Conservation (phyloP, 2,329 filamentous ascomycete species). For the Neoascochyta sp. region DNA sequence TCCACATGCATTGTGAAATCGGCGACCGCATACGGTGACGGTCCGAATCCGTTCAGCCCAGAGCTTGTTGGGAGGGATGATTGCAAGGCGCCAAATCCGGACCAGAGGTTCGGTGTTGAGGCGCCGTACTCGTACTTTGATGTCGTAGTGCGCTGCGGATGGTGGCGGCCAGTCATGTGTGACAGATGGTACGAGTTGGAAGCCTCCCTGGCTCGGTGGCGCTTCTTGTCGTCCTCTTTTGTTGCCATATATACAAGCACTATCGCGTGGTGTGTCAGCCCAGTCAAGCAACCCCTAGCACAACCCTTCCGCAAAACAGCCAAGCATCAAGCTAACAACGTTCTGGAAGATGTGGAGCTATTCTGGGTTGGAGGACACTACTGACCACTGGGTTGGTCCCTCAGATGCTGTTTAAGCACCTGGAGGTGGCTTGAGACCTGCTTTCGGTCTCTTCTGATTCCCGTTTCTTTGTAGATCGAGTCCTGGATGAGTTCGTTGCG, state of each 20-base stretch:
- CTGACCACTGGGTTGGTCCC: slow-evolving; percentile 52
- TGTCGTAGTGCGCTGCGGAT: slow-evolving; percentile 11
- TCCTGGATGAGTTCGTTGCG: slow-evolving; percentile 61
- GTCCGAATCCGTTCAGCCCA: slow-evolving; percentile 6
- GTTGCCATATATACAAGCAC: slow-evolving; percentile 44
- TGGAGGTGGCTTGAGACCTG: slow-evolving; percentile 64
- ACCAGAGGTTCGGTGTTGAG: slow-evolving; percentile 13
- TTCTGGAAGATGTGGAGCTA: background rate
- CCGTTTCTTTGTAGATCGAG: slow-evolving; percentile 55
- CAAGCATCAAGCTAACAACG: slow-evolving; percentile 3
- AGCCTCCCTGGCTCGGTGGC: slow-evolving; percentile 14
- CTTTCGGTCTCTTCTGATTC: slow-evolving; percentile 52
- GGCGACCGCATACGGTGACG: slow-evolving; percentile 20
- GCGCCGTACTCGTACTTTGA: slow-evolving; percentile 23
- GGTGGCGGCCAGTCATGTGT: slow-evolving; percentile 22
- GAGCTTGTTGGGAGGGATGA: slow-evolving; percentile 12
- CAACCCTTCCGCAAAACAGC: slow-evolving; percentile 6
- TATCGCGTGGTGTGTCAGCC: slow-evolving; percentile 22
- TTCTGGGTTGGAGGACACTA: slow-evolving; percentile 3
- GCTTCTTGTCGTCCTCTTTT: slow-evolving; percentile 29
- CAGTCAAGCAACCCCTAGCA: slow-evolving; percentile 11
- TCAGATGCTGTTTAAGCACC: slow-evolving; percentile 56
- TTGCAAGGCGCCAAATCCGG: slow-evolving; percentile 13
- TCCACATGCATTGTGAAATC: slow-evolving; percentile 44
- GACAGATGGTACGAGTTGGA: slow-evolving; percentile 18